phyloP scores from a whole-genome alignment of 805 yeast genomes.

The Pichia nanzhaoensis region DNA sequence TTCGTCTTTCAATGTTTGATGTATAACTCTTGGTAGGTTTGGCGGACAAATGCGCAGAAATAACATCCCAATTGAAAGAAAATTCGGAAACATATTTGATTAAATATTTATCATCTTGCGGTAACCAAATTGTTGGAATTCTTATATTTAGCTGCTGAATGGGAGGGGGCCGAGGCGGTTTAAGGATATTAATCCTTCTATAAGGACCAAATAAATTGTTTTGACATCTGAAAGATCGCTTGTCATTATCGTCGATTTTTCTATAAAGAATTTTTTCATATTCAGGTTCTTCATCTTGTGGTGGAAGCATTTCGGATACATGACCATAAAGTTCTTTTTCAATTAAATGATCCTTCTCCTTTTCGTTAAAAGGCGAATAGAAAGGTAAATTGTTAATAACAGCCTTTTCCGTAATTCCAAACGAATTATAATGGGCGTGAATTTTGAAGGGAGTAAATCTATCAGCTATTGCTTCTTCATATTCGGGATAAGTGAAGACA shows the following conservation, averaged over 20 bases:
- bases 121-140: conserved; percentile 93
- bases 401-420: conserved; percentile 41
- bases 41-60: conserved; percentile 71
- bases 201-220: conserved; percentile 54
- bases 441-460: conserved; percentile 39
- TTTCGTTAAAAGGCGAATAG: conserved; percentile 41
- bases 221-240: conserved; percentile 35
- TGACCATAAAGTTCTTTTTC: conserved; percentile 37
- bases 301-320: conserved; percentile 58
- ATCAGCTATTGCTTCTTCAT: conserved; percentile 4
- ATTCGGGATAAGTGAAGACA: conserved; percentile 26
- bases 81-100: conserved; percentile 79
- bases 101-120: conserved; percentile 81
- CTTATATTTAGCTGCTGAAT: conserved; percentile 72
- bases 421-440: conserved; percentile 34
- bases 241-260: conserved; percentile 38
- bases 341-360: conserved; percentile 25
- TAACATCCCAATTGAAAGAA: conserved; percentile 88
- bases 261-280: conserved; percentile 56
- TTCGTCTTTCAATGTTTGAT: conserved; percentile 88
- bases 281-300: conserved; percentile 52
- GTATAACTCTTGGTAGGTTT: conserved; percentile 62
- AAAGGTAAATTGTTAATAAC: conserved; percentile 42
- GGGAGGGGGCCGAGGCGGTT: conserved; percentile 91
- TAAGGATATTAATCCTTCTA: conserved; percentile 54